Evolutionary conservation across 352 stramenopile genomes (phyloP).

Genomic region (Blastocystis sp.): DNA sequence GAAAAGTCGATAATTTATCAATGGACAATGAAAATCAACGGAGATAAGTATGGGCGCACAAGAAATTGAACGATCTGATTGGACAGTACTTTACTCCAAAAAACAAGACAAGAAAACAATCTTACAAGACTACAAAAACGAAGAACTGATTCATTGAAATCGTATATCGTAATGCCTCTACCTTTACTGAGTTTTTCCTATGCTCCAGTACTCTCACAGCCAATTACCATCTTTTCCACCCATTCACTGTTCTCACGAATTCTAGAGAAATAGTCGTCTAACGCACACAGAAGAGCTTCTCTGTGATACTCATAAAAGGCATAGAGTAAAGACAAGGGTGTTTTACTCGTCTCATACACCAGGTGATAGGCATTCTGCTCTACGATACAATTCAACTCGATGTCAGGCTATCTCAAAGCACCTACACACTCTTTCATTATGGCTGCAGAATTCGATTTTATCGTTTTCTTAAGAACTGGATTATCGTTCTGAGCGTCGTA

Average conservation of each 20-base stretch:
- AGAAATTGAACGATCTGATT: not conserved
- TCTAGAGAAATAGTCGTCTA: not conserved
- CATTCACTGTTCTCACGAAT: not conserved
- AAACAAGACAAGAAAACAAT: not conserved
- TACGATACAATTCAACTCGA: not conserved
- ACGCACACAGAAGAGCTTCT: not conserved
- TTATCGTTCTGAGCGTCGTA: not conserved
- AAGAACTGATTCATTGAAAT: constrained; percentile 17
- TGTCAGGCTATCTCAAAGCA: not conserved
- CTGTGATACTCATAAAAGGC: not conserved
- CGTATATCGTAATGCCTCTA: not conserved
- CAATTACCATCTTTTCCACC: not conserved
- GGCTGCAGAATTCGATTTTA: not conserved
- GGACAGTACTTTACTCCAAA: not conserved
- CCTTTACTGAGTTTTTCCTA: not conserved
- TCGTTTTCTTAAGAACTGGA: not conserved
- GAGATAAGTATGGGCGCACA: not conserved
- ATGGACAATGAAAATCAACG: not conserved
- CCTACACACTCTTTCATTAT: not conserved
- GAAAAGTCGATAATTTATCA: not conserved
- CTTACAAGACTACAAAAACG: not conserved
- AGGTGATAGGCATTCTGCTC: not conserved
- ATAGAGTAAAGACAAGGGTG: constrained; percentile 3
- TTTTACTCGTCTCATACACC: constrained; percentile 25
- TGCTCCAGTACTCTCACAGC: not conserved